Evolutionary conservation across 2,329 filamentous ascomycete genomes (phyloP), one percentile per base, ranked within the genome.

Genomic region (Aspergillus pseudotamarii): DNA sequence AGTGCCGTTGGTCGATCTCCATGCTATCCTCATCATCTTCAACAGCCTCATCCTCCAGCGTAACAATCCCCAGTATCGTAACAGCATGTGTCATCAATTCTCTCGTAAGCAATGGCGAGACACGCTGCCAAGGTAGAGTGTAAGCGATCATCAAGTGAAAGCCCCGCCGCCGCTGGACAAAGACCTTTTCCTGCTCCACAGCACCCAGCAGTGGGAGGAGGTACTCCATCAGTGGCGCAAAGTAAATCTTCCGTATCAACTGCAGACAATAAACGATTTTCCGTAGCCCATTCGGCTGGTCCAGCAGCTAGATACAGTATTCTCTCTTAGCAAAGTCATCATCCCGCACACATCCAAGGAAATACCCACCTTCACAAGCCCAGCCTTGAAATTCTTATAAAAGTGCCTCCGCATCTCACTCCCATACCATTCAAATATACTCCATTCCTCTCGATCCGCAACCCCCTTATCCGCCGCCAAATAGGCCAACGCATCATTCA

Each of bases 81-180:
- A 79, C 75, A 32, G 78, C 79, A 51, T 81, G 76, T 62, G 79
- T 77, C n/a, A 79, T 79, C 19, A 86, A 61, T 30, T 82, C 76
- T 48, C 76, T 78, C 41, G 78, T 75, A 23, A 86, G 72, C 6
- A 83, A 75, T 26, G 77, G 75, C 1, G 80, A 81, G 43, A 83
- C 78, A 2, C 68, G 63, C 23, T 72, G 70, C 65, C 78, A 77
- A 6, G 77, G 80, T 10, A 86, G 69, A 19, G 80, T 80, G 66
- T 84, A 82, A 30, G 79, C 76, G 62, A 84, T 80, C 34, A 83
- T 76, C 11, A 81, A 80, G 60, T 84, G 78, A 26, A 85, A 75
- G 36, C 78, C 77, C 43, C 77, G 73, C 38, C 74, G 75, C 43
- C 85, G 76, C 61, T 76, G 80, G 26, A 62, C 69, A 64, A 73